These are phyloP conservation scores for Wallacemonas sp. DNA, from an alignment of 208 protist genomes.

Conservation along the genomic window DNA sequence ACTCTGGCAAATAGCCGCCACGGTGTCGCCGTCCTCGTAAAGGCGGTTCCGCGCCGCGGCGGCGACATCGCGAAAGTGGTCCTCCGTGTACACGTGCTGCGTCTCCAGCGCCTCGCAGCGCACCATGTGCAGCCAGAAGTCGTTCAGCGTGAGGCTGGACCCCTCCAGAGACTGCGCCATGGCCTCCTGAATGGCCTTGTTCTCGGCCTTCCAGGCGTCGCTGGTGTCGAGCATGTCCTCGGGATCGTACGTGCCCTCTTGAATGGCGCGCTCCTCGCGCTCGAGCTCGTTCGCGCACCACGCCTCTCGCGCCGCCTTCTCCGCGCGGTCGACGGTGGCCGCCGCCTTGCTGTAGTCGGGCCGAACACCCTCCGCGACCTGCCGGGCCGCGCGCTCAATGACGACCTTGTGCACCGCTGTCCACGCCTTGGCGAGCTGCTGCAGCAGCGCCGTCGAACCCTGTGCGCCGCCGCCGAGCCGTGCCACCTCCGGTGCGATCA, in stretches of 20 bases:
- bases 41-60: conserved; percentile 58
- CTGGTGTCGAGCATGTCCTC: conserved; percentile 67
- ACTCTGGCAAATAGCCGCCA: conserved; percentile 35
- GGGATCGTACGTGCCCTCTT: conserved; percentile 72
- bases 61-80: conserved; percentile 46
- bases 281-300: conserved; percentile 57
- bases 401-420: conserved; percentile 49
- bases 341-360: conserved; percentile 20
- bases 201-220: conserved; percentile 75
- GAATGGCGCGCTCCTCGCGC: conserved; percentile 48
- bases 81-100: conserved; percentile 66
- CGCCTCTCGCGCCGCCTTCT: conserved; percentile 28
- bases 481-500: conserved; percentile 40
- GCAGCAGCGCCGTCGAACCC: conserved; percentile 40
- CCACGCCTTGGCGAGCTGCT: conserved; percentile 46
- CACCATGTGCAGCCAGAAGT: conserved; percentile 80
- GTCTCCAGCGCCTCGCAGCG: conserved; percentile 82
- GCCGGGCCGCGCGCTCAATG: conserved; percentile 42
- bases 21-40: conserved; percentile 44
- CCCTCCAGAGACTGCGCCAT: conserved; percentile 40
- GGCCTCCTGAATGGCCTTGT: conserved; percentile 47
- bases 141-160: conserved; percentile 55
- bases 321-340: conserved; percentile 19
- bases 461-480: conserved; percentile 24
- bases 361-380: conserved; percentile 38